Evolutionary conservation across 371 early-diverging fungal genomes (phyloP), one percentile per base, ranked within the genome.

Genomic region (Mucor racemosus): DNA sequence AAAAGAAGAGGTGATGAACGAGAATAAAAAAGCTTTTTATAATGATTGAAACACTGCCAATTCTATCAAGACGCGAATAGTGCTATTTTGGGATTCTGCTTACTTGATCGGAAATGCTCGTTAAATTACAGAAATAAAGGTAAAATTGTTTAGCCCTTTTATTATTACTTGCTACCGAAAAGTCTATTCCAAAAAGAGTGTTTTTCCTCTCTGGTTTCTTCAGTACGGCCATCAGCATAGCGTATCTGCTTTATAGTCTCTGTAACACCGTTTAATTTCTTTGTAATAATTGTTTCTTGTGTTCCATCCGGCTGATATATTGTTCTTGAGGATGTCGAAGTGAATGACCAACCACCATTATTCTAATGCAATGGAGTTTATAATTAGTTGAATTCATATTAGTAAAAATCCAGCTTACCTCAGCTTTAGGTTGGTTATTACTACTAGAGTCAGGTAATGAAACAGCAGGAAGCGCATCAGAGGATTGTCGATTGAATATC

Each of bases 161-260:
- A 50, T 26, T 11, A 50, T 21, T 50, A 11, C 21, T 4, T 50
- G 26, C 50, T 11, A 9, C 59, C 59, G 15, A 60, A 34, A 8
- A 63, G 40, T 40, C 40, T 63, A 55, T 55, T 63, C 66, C 66
- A 66, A 44, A 66, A 53, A 0, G 66, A 66, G 31, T 44, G 66
- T 21, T 44, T 66, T 15, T 59, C 31, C 65, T 80, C 76, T 21
- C 62, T 35, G 0, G 64, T 72, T 58, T 81, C 77, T 48, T 79
- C 76, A 1, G 69, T 67, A 10, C 66, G 72, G 1, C 82, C 82
- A 65, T 81, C 77, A 1, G 82, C 72, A 60, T 76, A 67, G 7
- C 55, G 66, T 26, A 77, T 63, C 8, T 69, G 66, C 60, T 62
- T 74, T 1, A 74, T 66, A 0, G 77, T 81, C 60, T 81, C 79